Evolutionary conservation across 2,329 filamentous ascomycete species (phyloP).

Genomic region (Helminthosporium solani): DNA sequence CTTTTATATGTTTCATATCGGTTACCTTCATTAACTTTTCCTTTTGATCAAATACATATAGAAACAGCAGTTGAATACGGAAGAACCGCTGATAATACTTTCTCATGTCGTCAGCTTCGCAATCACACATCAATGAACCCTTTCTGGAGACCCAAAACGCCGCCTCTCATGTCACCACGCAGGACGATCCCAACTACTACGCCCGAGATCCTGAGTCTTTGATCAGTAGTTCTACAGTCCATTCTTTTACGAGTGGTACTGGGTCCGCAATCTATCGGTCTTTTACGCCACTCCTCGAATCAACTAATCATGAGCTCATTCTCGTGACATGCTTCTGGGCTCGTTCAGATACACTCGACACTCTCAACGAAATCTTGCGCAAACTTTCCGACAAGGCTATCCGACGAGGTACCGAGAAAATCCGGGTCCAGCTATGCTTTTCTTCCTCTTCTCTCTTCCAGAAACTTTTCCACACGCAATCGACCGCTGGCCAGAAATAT

Average conservation of each 20-base stretch:
- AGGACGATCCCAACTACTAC: constrained; percentile 45
- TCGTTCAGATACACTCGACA: constrained; percentile 60
- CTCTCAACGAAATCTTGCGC: constrained; percentile 59
- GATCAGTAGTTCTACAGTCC: constrained; percentile 36
- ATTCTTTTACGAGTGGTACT: constrained; percentile 46
- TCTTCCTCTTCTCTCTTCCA: constrained; percentile 72
- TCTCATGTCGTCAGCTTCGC: not conserved
- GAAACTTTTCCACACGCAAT: constrained; percentile 72
- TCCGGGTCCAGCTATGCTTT: constrained; percentile 72
- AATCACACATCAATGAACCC: constrained; percentile 13
- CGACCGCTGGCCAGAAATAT: constrained; percentile 62
- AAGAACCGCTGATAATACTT: too few species aligned
- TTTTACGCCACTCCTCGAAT: constrained; percentile 62
- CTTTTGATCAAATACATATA: too few species aligned
- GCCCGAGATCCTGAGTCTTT: constrained; percentile 35
- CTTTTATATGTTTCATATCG: too few species aligned
- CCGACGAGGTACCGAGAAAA: constrained; percentile 36
- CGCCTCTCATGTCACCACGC: constrained; percentile 19
- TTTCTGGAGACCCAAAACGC: constrained; percentile 32
- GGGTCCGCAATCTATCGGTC: constrained; percentile 46
- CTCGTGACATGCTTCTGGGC: constrained; percentile 86
- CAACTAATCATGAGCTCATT: constrained; percentile 65
- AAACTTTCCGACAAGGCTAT: constrained; percentile 56
- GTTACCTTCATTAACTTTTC: too few species aligned
- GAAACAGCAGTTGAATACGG: not conserved